Percentiles rank a stretch among this genome's conserved stretches.
Conservation (phyloP, 148 eudicot species). For the Cornus kousa region DNA sequence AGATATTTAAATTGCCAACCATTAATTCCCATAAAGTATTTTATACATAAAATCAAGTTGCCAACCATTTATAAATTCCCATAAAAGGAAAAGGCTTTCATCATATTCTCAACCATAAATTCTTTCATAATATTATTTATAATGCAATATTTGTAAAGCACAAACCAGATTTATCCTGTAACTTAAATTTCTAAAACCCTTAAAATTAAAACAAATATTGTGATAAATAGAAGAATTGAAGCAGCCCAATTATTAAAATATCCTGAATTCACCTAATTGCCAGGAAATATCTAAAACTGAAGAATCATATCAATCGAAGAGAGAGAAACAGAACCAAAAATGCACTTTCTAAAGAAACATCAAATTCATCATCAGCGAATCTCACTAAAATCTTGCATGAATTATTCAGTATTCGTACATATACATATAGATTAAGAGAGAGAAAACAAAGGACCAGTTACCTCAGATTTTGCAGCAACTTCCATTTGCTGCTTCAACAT, state of each 20-base stretch:
- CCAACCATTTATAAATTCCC: too few relatives aligned
- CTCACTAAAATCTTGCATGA: not conserved
- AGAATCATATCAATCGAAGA: too few relatives aligned
- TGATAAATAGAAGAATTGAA: not conserved
- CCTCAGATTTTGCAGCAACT: conserved; percentile 96
- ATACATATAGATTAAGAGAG: not conserved
- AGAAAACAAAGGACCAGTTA: conserved; percentile 2
- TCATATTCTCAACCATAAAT: too few relatives aligned
- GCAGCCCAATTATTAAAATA: not conserved
- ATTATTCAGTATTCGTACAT: not conserved
- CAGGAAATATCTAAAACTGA: too few relatives aligned
- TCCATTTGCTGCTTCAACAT: conserved; percentile 90
- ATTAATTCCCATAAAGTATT: too few relatives aligned
- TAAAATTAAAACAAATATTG: not conserved
- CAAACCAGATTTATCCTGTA: not conserved
- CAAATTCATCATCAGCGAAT: not conserved
- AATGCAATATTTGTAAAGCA: too few relatives aligned
- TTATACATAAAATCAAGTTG: too few relatives aligned
- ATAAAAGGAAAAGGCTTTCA: too few relatives aligned
- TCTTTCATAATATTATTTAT: too few relatives aligned
- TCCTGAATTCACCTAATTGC: not conserved
- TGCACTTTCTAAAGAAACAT: too few relatives aligned
- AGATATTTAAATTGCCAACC: not conserved
- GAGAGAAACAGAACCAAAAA: too few relatives aligned
- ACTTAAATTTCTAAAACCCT: not conserved